These are phyloP conservation scores for Aspergillus nanangensis DNA, from an alignment of 495 filamentous ascomycete genomes.

Conservation along the genomic window DNA sequence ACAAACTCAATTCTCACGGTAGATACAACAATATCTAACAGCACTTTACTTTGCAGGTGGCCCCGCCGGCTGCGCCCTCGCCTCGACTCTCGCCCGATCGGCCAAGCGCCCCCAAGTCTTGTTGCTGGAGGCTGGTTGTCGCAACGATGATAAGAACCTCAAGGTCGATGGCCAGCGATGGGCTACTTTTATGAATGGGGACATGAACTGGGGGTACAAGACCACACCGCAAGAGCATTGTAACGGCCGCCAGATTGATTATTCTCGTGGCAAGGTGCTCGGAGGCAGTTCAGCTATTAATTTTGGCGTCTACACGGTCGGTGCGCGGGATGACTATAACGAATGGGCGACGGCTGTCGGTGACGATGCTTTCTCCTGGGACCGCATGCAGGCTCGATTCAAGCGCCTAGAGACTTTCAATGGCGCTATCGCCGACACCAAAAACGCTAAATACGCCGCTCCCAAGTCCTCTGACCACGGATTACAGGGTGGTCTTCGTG, in stretches of 20 bases:
- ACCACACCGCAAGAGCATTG: conserved; percentile 51
- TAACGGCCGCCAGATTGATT: conserved; percentile 47
- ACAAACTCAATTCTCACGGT: not conserved
- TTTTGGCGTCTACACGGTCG: conserved; percentile 54
- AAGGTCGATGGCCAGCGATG: conserved; percentile 51
- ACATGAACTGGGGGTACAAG: conserved; percentile 58
- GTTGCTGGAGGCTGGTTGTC: conserved; percentile 53
- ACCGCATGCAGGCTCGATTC: conserved; percentile 40
- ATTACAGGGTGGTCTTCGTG: conserved; percentile 36
- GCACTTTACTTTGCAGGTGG: conserved; percentile 41
- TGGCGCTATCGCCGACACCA: conserved; percentile 24
- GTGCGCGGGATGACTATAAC: conserved; percentile 57
- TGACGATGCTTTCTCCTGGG: conserved; percentile 48
- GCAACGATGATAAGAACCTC: conserved; percentile 40
- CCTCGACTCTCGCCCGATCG: conserved; percentile 41
- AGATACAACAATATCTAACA: not conserved
- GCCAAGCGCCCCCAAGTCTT: conserved; percentile 44
- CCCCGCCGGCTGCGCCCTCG: conserved; percentile 49
- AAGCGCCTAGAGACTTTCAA: conserved; percentile 53
- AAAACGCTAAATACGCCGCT: conserved; percentile 32
- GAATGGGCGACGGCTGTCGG: conserved; percentile 41
- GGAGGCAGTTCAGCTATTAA: conserved; percentile 62
- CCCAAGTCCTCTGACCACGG: conserved; percentile 42
- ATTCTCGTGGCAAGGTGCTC: conserved; percentile 54
- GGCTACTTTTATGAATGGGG: conserved; percentile 40